Percentiles rank a stretch among this genome's conserved stretches.
Evolutionary conservation across 805 yeast genomes (phyloP).

Genomic region (Yamadazyma kitorensis): DNA sequence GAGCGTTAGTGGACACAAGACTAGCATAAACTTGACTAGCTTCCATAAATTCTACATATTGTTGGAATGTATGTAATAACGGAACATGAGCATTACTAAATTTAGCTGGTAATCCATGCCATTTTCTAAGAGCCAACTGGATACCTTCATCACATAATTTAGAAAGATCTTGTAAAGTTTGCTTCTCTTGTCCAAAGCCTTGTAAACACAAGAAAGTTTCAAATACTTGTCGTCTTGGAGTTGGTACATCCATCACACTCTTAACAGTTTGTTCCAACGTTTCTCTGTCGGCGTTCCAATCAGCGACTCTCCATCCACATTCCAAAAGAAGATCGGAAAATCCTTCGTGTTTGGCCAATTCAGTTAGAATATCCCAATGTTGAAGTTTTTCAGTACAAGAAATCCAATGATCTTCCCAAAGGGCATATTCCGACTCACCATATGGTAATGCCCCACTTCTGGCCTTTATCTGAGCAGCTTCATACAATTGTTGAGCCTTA

Average conservation of each 20-base stretch:
- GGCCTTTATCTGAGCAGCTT: conserved; percentile 95
- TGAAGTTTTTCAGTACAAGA: conserved; percentile 94
- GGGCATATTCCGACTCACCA: conserved; percentile 88
- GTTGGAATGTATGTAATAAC: conserved; percentile 91
- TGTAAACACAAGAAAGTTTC: conserved; percentile 93
- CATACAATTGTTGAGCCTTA: conserved; percentile 89
- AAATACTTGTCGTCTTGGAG: conserved; percentile 93
- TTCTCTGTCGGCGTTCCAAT: conserved; percentile 94
- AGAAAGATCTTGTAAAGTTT: conserved; percentile 79
- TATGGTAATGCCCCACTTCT: conserved; percentile 93
- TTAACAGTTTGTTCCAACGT: conserved; percentile 92
- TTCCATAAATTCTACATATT: conserved; percentile 95
- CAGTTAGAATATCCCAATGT: conserved; percentile 97
- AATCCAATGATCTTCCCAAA: conserved; percentile 99
- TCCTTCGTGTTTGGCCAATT: conserved; percentile 95
- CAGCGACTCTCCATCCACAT: conserved; percentile 99
- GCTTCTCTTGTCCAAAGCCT: conserved; percentile 88
- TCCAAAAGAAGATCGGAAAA: conserved; percentile 93
- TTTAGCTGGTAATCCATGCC: conserved; percentile 85
- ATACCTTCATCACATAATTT: conserved; percentile 94
- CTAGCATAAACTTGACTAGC: conserved; percentile 92
- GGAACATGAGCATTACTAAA: conserved; percentile 84
- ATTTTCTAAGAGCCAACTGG: conserved; percentile 83
- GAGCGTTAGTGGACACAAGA: conserved; percentile 84
- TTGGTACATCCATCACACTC: conserved; percentile 97